Conservation (phyloP, 768 basidiomycete species). For the Pholiota conissans region DNA sequence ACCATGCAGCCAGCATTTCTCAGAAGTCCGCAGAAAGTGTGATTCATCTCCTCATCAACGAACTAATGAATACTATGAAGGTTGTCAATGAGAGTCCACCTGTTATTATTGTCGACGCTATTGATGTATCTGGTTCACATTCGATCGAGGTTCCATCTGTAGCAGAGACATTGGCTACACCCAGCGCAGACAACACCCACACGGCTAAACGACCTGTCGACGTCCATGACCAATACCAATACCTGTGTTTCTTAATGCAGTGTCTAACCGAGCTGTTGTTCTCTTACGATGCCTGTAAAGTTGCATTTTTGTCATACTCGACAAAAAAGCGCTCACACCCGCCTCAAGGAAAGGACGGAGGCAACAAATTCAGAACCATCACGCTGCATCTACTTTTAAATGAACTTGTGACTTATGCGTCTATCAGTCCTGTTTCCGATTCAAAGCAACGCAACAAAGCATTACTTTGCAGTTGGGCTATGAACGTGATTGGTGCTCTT, state of each 20-base stretch:
- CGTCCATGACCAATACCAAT: slow-evolving; percentile 45
- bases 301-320: slow-evolving; percentile 79
- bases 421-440: slow-evolving; percentile 63
- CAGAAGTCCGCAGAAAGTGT: slow-evolving; percentile 53
- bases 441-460: slow-evolving; percentile 55
- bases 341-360: slow-evolving; percentile 62
- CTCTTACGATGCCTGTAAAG: slow-evolving; percentile 91
- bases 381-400: slow-evolving; percentile 81
- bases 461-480: slow-evolving; percentile 79
- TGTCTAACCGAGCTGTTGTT: slow-evolving; percentile 89
- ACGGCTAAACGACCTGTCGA: slow-evolving; percentile 12
- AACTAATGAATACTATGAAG: slow-evolving; percentile 66
- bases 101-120: slow-evolving; percentile 10
- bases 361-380: slow-evolving; percentile 57
- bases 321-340: slow-evolving; percentile 60
- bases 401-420: slow-evolving; percentile 79
- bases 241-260: slow-evolving; percentile 86
- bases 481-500: slow-evolving; percentile 89
- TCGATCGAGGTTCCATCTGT: neutral
- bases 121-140: neutral
- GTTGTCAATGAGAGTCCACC: slow-evolving; percentile 32
- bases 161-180: neutral
- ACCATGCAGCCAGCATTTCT: slow-evolving; percentile 27
- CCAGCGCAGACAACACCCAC: neutral
- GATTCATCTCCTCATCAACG: slow-evolving; percentile 70